phyloP scores from a whole-genome alignment of 75 land plant species.

The Pinus tabuliformis region DNA sequence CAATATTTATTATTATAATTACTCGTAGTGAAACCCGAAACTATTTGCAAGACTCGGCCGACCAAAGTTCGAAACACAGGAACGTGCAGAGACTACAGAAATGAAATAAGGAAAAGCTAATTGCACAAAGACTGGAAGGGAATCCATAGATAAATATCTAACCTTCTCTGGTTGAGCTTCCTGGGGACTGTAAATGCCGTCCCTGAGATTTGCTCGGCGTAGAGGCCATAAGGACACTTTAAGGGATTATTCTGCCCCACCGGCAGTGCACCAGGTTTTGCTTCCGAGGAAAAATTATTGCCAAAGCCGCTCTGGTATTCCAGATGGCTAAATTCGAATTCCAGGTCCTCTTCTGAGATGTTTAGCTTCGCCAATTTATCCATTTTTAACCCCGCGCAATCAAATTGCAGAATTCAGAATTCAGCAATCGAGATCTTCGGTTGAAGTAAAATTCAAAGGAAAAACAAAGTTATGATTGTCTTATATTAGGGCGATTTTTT shows the following conservation, averaged over 20 bases:
- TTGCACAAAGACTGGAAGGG: neutral
- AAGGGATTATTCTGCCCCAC: conserved; percentile 86
- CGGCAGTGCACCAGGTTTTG: conserved; percentile 81
- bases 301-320: conserved; percentile 84
- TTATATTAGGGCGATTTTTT: no score
- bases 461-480: no score
- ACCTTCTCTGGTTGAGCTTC: conserved; percentile 75
- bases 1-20: no score
- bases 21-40: no score
- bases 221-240: conserved; percentile 87
- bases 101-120: neutral
- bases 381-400: neutral
- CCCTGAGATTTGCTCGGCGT: conserved; percentile 98
- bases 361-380: conserved; percentile 1
- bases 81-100: neutral
- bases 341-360: neutral
- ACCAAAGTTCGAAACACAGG: neutral
- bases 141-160: neutral
- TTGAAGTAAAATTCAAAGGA: no score
- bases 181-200: conserved; percentile 90
- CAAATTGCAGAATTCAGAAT: no score
- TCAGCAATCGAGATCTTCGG: no score
- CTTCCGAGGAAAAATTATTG: conserved; percentile 86
- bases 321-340: conserved; percentile 13
- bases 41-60: no score